Percentiles rank a stretch among this genome's conserved stretches.
phyloP scores from a whole-genome alignment of 805 yeast species.

The Henningerozyma blattae region DNA sequence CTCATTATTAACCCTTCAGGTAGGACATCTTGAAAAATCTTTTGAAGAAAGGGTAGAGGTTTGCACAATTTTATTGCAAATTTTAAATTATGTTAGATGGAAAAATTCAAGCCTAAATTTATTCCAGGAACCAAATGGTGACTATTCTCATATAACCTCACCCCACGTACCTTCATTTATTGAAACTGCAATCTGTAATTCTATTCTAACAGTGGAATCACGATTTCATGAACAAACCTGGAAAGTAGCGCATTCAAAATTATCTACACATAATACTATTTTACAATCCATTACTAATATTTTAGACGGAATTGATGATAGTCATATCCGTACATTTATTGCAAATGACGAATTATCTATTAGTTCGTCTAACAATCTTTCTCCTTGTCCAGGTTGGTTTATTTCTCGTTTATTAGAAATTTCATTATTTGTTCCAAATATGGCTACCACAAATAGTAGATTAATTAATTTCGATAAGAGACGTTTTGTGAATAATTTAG shows the following conservation, averaged over 20 bases:
- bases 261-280: conserved; percentile 8
- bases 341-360: conserved; percentile 23
- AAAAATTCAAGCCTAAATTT: conserved; percentile 51
- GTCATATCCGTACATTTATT: conserved; percentile 20
- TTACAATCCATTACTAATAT: conserved; percentile 21
- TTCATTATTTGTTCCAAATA: conserved; percentile 67
- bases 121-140: conserved; percentile 20
- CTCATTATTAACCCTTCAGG: conserved; percentile 48
- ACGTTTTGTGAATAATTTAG: conserved; percentile 51
- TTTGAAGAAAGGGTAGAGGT: conserved; percentile 49
- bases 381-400: conserved; percentile 91
- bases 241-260: conserved; percentile 39
- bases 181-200: conserved; percentile 66
- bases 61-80: conserved; percentile 56
- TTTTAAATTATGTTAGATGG: conserved; percentile 51
- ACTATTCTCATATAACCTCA: conserved; percentile 17
- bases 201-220: conserved; percentile 71
- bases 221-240: conserved; percentile 58
- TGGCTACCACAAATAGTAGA: conserved; percentile 49
- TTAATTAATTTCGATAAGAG: conserved; percentile 80
- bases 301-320: conserved; percentile 10
- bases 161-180: conserved; percentile 70
- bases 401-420: conserved; percentile 68
- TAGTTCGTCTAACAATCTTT: conserved; percentile 31
- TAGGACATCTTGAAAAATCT: conserved; percentile 49